Conservation (phyloP, 768 basidiomycete genomes). For the Trametopsis cervina region DNA sequence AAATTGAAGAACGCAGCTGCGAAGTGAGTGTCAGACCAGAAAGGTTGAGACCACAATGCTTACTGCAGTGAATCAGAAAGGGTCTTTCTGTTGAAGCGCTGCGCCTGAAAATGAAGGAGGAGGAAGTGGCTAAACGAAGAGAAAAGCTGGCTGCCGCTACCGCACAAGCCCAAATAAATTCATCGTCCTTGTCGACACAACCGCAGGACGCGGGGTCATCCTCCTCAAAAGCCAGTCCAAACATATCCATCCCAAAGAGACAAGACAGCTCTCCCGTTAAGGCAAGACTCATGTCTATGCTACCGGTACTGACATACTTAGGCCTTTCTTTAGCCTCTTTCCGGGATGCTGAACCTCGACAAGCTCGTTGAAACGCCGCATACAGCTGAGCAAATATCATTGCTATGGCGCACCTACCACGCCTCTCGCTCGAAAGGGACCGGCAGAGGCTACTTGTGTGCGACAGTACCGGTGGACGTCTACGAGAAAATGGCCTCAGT, state of each 20-base stretch:
- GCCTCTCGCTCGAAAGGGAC: conserved; percentile 72
- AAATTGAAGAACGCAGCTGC: conserved; percentile 58
- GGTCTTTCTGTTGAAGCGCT: conserved; percentile 35
- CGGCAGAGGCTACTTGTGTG: conserved; percentile 80
- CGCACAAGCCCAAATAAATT: conserved; percentile 13
- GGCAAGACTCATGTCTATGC: conserved; percentile 28
- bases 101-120: conserved; percentile 24
- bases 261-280: conserved; percentile 67
- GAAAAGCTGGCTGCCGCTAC: conserved; percentile 11
- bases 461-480: conserved; percentile 63
- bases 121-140: conserved; percentile 16
- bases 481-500: conserved; percentile 65
- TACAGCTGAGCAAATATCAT: conserved; percentile 64
- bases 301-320: conserved; percentile 2
- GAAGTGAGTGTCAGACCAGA: conserved; percentile 41
- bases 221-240: conserved; percentile 8
- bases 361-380: conserved; percentile 62
- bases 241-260: conserved; percentile 23
- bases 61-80: conserved; percentile 23
- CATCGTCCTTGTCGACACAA: conserved; percentile 1
- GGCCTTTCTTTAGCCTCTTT: conserved; percentile 54
- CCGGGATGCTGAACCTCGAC: conserved; percentile 71
- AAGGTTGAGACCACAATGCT: background rate
- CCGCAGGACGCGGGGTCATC: conserved; percentile 4
- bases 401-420: conserved; percentile 89